Evolutionary conservation across 148 eudicot species (phyloP), one percentile per base, ranked within the genome.

Genomic region (Pharnaceum exiguum): DNA sequence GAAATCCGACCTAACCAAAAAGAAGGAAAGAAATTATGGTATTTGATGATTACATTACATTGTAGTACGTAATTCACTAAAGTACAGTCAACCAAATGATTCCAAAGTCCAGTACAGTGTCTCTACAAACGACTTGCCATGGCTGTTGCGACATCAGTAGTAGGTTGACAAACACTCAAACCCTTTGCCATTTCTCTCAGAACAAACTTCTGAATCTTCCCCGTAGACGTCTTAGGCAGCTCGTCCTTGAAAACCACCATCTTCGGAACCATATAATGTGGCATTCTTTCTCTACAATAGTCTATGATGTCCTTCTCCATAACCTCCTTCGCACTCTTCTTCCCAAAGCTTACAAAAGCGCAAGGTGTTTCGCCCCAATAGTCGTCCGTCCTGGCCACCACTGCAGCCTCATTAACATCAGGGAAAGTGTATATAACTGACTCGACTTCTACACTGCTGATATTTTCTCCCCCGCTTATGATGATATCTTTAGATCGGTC

Each of bases 331-430:
- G 57, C 65, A 2, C 47, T 64, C 24, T 59, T 57, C 13, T 37
- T 47, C 35, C 7, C 36, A 4, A 71, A 11, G 36, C 66, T 35
- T 10, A 71, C 28, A 15, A 71, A 66, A 7, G 75, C 71, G 5
- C 75, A 71, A 1, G 71, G 67, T 1, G 71, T 60, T 27, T 71
- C 75, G 2, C 71, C 75, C 71, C 75, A 66, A 46, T 51, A 35
- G 7, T 65, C 62, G 27, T 71, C 55, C 1, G 71, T 66, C 5
- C 50, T 30, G 13, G 71, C 75, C 51, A 71, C 75, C 13, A 71
- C 75, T 0, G 71, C 75, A 2, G 54, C 71, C 56, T 71, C 67
- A 2, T 46, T 38, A 1, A 66, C 57, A 8, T 36, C 57, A 8
- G 75, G 67, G 25, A 18, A 24, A 1, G 45, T 35, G 23, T 65